Evolutionary conservation across 768 basidiomycete species (phyloP), one percentile per base, ranked within the genome.

Genomic region (Coprinopsis cinerea): DNA sequence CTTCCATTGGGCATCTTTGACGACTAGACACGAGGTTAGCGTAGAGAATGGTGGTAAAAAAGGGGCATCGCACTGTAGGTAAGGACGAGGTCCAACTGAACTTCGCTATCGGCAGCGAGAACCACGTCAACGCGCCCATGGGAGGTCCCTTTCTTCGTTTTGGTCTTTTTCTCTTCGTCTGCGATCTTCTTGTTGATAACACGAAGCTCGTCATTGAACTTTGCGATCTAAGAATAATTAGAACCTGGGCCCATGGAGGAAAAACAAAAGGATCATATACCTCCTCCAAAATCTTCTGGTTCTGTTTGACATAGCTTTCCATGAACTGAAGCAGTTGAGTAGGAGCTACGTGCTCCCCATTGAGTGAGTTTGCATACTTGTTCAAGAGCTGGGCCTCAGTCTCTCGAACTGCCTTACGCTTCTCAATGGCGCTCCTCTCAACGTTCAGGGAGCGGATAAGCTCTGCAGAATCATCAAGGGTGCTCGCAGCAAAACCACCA

Each of bases 1-100:
- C 15, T 61, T 59, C 81, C 81, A 83, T 20, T 60, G 60, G 1
- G 74, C 77, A 26, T 73, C 63, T 40, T 60, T 65, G 15, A 84
- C 81, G 44, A 80, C 82, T 81, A 52, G 23, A 39, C 27, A 27
- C 26, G 37, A 42, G 18, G 24, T 37, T 18, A 49, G 11, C 36
- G 25, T 34, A 20, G 2, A 43, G 2, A 22, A 22, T 7, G 37
- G 18, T 20, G 11, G 9, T 10, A 10, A 14, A 7, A 14, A 20
- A 39, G 13, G 11, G 18, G 18, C 10, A 39, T 28, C 27, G 22
- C 52, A 80, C 79, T 68, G 56, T 83, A 83, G 3, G 76, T 75
- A 15, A 82, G 57, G 51, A 68, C 75, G 35, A 85, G 64, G 10
- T 75, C 68, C 20, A 74, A 63, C 1, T 57, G 53, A 1, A 56